Evolutionary conservation across 192 early-diverging fungal genomes (phyloP), one percentile per base, ranked within the genome.

Genomic region (Linnemannia elongata): DNA sequence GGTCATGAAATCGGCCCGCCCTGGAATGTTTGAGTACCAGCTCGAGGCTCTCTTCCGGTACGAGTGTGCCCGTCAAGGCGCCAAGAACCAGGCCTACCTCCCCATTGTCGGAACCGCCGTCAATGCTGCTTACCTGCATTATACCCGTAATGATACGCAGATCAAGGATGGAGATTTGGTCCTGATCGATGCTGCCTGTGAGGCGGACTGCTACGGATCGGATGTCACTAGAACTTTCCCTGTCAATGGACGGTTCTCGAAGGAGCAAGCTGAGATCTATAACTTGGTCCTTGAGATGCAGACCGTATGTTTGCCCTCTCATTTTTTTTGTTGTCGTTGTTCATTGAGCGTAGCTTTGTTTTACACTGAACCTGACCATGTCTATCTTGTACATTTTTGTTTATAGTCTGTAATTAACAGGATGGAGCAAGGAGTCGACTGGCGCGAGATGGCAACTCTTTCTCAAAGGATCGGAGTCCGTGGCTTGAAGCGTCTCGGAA

Each of bases 191-290:
- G 97, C 96, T 69, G 96, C 97, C 30, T 95, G 94, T 78, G 96
- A 97, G 76, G 89, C 82, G 69, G 80, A 94, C 60, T 92, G 92
- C 89, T 99, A 99, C 87, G 96, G 96, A 22, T 94, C 93, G 22
- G 98, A 99, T 78, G 96, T 99, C 83, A 99, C 98, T 6, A 92
- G 97, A 41, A 94, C 94, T 18, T 98, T 94, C 91, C 98, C 98
- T 0, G 91, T 94, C 39, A 94, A 94, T 70, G 94, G 95, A 0
- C 90, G 91, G 66, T 98, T 96, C 88, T 91, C 93, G 15, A 80
- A 87, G 22, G 93, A 95, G 79, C 94, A 93, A 73, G 92, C 92
- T 41, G 93, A 79, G 33, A 96, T 97, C 78, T 99, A 99, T 88
- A 88, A 91, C 79, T 89, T 96, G 60, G 96, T 96, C n/a, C 91